These are phyloP conservation scores for Trichosporon ovoides DNA, from an alignment of 1,284 basidiomycete genomes.

Conservation along the genomic window DNA sequence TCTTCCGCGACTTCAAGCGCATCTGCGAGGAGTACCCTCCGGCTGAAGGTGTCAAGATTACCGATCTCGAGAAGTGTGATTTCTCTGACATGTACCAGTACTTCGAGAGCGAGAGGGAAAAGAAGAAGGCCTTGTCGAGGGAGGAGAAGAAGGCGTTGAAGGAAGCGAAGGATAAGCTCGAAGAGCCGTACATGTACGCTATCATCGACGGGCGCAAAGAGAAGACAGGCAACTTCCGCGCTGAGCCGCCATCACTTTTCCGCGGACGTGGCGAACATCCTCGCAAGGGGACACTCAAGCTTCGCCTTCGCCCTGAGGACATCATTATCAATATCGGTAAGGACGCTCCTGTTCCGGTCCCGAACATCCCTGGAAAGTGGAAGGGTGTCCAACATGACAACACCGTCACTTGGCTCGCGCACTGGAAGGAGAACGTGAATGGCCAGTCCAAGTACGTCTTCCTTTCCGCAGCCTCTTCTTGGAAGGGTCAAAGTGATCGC, in stretches of 20 bases:
- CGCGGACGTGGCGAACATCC: constrained; percentile 97
- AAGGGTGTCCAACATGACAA: constrained; percentile 77
- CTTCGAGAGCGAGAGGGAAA: constrained; percentile 85
- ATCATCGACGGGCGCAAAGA: constrained; percentile 91
- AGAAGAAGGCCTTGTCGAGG: constrained; percentile 79
- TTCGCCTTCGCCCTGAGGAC: constrained; percentile 82
- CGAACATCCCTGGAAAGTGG: constrained; percentile 83
- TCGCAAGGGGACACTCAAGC: constrained; percentile 92
- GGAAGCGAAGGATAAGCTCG: constrained; percentile 73
- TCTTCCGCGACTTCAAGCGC: constrained; percentile 84
- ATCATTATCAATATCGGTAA: constrained; percentile 89
- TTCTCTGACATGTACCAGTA: constrained; percentile 92
- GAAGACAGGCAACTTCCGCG: constrained; percentile 95
- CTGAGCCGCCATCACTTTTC: constrained; percentile 96
- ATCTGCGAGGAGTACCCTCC: constrained; percentile 78
- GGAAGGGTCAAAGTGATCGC: constrained; percentile 96
- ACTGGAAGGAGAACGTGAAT: constrained; percentile 95
- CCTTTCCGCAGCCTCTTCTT: constrained; percentile 82
- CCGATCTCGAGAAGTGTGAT: constrained; percentile 76
- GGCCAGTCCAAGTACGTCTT: constrained; percentile 93
- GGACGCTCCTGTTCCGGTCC: constrained; percentile 65
- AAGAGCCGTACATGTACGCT: constrained; percentile 79
- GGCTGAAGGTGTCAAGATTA: constrained; percentile 63
- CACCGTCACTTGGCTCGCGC: constrained; percentile 94
- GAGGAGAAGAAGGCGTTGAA: constrained; percentile 88